These are phyloP conservation scores for Domatiomyces globalis DNA, from an alignment of 2,329 filamentous ascomycete species.

Conservation along the genomic window DNA sequence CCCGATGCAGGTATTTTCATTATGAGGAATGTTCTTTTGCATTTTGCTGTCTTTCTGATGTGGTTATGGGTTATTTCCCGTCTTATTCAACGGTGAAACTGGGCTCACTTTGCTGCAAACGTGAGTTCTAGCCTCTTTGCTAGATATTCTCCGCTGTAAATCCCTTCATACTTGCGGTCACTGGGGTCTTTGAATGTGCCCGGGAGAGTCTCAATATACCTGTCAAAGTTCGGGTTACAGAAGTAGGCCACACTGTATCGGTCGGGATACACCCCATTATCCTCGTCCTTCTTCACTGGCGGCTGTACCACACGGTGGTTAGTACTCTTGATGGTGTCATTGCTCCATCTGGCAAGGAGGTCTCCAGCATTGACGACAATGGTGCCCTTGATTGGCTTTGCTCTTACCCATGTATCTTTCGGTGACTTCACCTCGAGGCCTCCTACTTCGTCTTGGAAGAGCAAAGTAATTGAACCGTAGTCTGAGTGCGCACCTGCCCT, in stretches of 20 bases:
- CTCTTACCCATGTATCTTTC: constrained; percentile 65
- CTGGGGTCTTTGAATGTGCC: constrained; percentile 59
- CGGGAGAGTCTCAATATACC: constrained; percentile 58
- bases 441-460: constrained; percentile 44
- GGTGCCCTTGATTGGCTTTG: constrained; percentile 64
- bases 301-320: constrained; percentile 84
- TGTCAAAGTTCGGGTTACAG: constrained; percentile 71
- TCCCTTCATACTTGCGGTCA: constrained; percentile 69
- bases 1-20: no score
- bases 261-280: constrained; percentile 44
- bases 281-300: constrained; percentile 38
- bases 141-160: constrained; percentile 70
- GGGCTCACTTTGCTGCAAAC: no score
- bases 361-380: constrained; percentile 87
- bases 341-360: constrained; percentile 73
- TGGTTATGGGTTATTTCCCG: no score
- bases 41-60: no score
- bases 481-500: constrained; percentile 62
- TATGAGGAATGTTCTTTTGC: not conserved
- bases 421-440: constrained; percentile 54
- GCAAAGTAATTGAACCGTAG: constrained; percentile 40
- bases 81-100: no score
- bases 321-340: constrained; percentile 81
- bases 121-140: constrained; percentile 50
- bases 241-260: constrained; percentile 87